phyloP scores from a whole-genome alignment of 2,329 filamentous ascomycete species.

The Penicillium sp. region DNA sequence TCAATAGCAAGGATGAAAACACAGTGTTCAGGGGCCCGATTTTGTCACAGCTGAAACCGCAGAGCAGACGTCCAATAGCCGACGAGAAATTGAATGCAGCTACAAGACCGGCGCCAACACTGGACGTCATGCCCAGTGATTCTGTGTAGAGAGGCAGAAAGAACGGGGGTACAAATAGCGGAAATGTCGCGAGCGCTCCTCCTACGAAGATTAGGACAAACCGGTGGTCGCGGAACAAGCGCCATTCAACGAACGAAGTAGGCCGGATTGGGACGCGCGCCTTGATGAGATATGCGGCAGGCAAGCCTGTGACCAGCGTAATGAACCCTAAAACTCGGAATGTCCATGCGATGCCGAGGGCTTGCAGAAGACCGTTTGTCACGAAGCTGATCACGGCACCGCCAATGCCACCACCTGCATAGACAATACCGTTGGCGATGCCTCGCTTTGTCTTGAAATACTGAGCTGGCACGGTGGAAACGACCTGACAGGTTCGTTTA shows the following conservation, averaged over 20 bases:
- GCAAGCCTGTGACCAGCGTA: conserved; percentile 50
- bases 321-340: conserved; percentile 59
- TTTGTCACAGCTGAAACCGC: conserved; percentile 52
- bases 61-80: conserved; percentile 54
- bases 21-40: conserved; percentile 57
- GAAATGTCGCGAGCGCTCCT: conserved; percentile 56
- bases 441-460: conserved; percentile 59
- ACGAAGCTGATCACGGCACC: conserved; percentile 58
- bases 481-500: conserved; percentile 48
- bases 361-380: conserved; percentile 55
- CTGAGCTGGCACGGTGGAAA: conserved; percentile 54
- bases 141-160: conserved; percentile 56
- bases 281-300: conserved; percentile 51
- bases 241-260: conserved; percentile 49
- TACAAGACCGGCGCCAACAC: conserved; percentile 54
- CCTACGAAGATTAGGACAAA: conserved; percentile 54
- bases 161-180: conserved; percentile 59
- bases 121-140: conserved; percentile 53
- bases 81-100: conserved; percentile 61
- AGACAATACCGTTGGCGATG: conserved; percentile 58
- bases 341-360: conserved; percentile 56
- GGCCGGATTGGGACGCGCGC: conserved; percentile 47
- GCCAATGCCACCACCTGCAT: conserved; percentile 57
- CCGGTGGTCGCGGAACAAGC: conserved; percentile 49
- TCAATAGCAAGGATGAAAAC: conserved; percentile 49